Conservation (phyloP, 2,329 filamentous ascomycete species). For the Botrytis cinerea region DNA sequence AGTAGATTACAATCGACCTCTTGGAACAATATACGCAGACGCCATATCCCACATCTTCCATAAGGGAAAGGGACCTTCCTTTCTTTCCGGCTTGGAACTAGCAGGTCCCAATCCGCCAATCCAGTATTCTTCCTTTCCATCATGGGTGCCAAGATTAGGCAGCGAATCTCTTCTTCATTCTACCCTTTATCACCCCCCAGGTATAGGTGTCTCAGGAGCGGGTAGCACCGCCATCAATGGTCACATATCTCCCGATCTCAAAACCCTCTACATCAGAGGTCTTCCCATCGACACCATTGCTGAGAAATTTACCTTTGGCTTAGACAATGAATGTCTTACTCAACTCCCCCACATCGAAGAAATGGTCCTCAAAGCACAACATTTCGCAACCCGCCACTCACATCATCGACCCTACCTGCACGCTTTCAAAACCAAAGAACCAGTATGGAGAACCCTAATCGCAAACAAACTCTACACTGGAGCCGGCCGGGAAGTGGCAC, state of each 20-base stretch:
- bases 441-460: background rate
- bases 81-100: background rate
- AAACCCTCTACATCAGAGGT: background rate
- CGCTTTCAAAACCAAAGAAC: background rate
- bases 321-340: background rate
- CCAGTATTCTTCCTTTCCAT: background rate
- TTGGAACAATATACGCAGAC: background rate
- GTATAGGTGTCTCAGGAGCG: background rate
- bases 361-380: background rate
- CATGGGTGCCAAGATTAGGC: background rate
- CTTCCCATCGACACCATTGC: background rate
- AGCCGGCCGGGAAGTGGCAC: background rate
- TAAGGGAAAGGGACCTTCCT: background rate
- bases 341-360: background rate
- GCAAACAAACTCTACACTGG: background rate
- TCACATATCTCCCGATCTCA: background rate
- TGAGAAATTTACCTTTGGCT: background rate
- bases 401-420: background rate
- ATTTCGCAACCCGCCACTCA: background rate
- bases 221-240: background rate
- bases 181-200: background rate
- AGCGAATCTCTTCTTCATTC: background rate
- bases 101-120: background rate
- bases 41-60: slow-evolving; percentile 3
- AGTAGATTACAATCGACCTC: background rate